Evolutionary conservation across 2,329 filamentous ascomycete genomes (phyloP).

Genomic region (Colletotrichum liaoningense): DNA sequence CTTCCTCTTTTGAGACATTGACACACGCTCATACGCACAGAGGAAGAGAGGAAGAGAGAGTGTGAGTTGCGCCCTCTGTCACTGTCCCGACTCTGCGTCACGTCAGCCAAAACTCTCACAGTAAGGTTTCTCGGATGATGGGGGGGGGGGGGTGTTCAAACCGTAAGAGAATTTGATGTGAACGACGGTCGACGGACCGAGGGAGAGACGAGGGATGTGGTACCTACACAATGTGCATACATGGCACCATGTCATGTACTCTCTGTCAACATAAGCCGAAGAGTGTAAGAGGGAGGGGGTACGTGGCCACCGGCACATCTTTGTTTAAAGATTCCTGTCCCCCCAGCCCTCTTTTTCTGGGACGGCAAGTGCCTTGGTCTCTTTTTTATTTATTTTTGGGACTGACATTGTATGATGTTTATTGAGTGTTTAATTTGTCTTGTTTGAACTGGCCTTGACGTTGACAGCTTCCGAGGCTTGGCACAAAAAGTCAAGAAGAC

Average conservation of each 20-base stretch:
- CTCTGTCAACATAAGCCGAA: background rate
- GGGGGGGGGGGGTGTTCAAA: background rate
- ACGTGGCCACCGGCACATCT: background rate
- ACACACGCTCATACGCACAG: no score
- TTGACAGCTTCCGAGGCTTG: slow-evolving; percentile 23
- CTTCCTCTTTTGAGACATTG: background rate
- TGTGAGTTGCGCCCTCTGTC: background rate
- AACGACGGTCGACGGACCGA: background rate
- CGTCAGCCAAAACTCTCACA: slow-evolving; percentile 17
- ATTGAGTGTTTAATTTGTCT: slow-evolving; percentile 31
- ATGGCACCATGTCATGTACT: background rate
- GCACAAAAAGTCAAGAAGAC: background rate
- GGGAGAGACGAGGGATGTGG: background rate
- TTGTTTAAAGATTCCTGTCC: slow-evolving; percentile 28
- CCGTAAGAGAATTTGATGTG: no score
- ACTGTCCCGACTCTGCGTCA: slow-evolving; percentile 25
- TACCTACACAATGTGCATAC: background rate
- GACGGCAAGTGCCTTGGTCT: background rate
- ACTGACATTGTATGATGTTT: slow-evolving; percentile 21
- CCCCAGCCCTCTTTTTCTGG: background rate
- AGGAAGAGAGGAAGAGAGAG: background rate
- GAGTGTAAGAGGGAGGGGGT: background rate
- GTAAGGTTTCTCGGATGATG: slow-evolving; percentile 23
- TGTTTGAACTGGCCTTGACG: slow-evolving; percentile 30
- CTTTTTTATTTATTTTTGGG: slow-evolving; percentile 16